Evolutionary conservation across 306 rosid species (phyloP).

Genomic region (Styphnolobium japonicum): DNA sequence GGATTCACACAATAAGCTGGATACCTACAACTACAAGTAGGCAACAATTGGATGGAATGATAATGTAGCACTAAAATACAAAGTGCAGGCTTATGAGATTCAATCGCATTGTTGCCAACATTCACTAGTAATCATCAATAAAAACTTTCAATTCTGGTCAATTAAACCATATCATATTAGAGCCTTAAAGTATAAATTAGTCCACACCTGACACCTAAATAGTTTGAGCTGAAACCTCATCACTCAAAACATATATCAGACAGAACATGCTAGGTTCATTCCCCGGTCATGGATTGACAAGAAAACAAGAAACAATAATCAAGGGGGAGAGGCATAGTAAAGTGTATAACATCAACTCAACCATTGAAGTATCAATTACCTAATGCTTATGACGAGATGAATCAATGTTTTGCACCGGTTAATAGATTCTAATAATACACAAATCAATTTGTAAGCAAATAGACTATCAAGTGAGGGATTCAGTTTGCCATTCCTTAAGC

Average conservation of each 20-base stretch:
- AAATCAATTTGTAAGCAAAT: too few relatives aligned
- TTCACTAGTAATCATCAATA: too few relatives aligned
- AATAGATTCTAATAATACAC: too few relatives aligned
- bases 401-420: neutral
- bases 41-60: too few relatives aligned
- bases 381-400: too few relatives aligned
- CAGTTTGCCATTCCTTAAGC: too few relatives aligned
- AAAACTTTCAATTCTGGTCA: too few relatives aligned
- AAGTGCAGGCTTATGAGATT: neutral
- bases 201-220: neutral
- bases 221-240: neutral
- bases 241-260: neutral
- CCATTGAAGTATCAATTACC: neutral
- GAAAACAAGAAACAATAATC: too few relatives aligned
- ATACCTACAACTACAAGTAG: too few relatives aligned
- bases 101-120: neutral
- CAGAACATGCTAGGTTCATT: neutral
- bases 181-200: neutral
- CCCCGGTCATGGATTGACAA: neutral
- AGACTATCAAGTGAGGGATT: too few relatives aligned
- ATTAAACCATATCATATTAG: neutral
- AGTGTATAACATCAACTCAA: neutral
- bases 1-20: too few relatives aligned
- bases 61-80: neutral
- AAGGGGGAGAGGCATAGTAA: neutral